These are phyloP conservation scores for Lactarius trivialis DNA, from an alignment of 768 basidiomycete genomes.

Conservation along the genomic window DNA sequence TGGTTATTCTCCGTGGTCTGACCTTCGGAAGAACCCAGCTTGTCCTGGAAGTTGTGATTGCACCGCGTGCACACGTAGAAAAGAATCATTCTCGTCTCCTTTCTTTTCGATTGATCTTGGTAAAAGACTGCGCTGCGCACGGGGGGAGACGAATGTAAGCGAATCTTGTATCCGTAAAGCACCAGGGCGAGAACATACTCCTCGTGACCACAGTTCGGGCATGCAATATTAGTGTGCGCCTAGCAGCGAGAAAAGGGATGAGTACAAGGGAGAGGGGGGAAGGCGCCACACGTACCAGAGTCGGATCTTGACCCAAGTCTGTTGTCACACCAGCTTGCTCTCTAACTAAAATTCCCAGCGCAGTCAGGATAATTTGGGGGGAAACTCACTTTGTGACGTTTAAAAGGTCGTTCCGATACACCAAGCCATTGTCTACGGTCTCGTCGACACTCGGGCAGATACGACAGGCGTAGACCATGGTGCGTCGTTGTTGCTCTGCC, in stretches of 20 bases:
- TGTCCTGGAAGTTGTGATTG: conserved; percentile 66
- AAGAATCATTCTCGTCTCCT: conserved; percentile 90
- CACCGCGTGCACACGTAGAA: conserved; percentile 88
- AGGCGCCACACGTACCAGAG: conserved; percentile 48
- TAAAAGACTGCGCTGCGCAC: conserved; percentile 75
- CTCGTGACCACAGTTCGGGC: conserved; percentile 74
- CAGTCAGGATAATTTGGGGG: neutral
- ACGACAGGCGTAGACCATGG: conserved; percentile 86
- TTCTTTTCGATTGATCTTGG: conserved; percentile 96
- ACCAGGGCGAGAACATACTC: conserved; percentile 50
- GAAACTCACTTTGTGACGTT: conserved; percentile 79
- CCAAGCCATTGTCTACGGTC: conserved; percentile 78
- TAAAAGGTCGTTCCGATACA: conserved; percentile 89
- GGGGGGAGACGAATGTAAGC: neutral
- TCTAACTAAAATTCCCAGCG: conserved; percentile 36
- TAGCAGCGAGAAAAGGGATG: conserved; percentile 28
- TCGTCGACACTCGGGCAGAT: conserved; percentile 83
- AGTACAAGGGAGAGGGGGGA: neutral
- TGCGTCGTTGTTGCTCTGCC: conserved; percentile 77
- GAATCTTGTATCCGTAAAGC: neutral
- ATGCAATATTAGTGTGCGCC: conserved; percentile 80
- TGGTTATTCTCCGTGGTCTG: conserved; percentile 29
- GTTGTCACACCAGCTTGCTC: conserved; percentile 90
- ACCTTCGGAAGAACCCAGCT: conserved; percentile 44
- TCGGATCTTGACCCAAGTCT: conserved; percentile 84